A percentile compares a stretch with the other conserved stretches of the same genome.
Evolutionary conservation across 1,284 basidiomycete genomes (phyloP).

Genomic region (Microbotryomycetes sp.): DNA sequence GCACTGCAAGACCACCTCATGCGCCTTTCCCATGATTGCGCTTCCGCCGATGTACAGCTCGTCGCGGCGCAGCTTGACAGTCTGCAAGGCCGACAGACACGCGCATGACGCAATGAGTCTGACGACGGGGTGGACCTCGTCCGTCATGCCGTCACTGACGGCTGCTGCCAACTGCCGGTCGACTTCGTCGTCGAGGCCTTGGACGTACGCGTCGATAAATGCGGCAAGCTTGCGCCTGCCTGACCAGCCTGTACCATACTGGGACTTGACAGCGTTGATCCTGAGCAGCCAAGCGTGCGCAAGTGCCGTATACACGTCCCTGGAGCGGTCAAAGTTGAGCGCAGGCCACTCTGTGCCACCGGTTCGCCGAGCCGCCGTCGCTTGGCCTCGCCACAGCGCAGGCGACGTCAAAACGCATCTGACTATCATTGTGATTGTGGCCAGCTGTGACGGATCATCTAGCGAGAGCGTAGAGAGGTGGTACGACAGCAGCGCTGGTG

Average conservation of each 20-base stretch:
- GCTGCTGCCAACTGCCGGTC: too few relatives aligned
- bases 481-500: slow-evolving; percentile 9
- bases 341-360: background rate
- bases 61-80: slow-evolving; percentile 23
- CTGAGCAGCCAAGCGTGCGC: slow-evolving; percentile 19
- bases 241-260: slow-evolving; percentile 17
- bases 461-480: slow-evolving; percentile 20
- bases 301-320: slow-evolving; percentile 15
- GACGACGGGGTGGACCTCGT: slow-evolving; percentile 6
- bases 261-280: slow-evolving; percentile 9
- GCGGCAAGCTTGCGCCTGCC: slow-evolving; percentile 9
- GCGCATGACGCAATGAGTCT: slow-evolving; percentile 16
- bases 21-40: slow-evolving; percentile 7
- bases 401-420: slow-evolving; percentile 11
- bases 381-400: slow-evolving; percentile 7
- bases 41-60: slow-evolving; percentile 22
- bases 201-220: slow-evolving; percentile 10
- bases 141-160: too few relatives aligned
- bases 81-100: slow-evolving; percentile 24
- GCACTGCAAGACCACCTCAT: slow-evolving; percentile 4
- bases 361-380: background rate
- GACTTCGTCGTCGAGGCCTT: slow-evolving; percentile 2
- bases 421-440: slow-evolving; percentile 13
- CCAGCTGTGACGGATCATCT: slow-evolving; percentile 1
- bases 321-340: slow-evolving; percentile 1